These are phyloP conservation scores for Turritis glabra DNA, from an alignment of 345 rosid species.

Conservation along the genomic window DNA sequence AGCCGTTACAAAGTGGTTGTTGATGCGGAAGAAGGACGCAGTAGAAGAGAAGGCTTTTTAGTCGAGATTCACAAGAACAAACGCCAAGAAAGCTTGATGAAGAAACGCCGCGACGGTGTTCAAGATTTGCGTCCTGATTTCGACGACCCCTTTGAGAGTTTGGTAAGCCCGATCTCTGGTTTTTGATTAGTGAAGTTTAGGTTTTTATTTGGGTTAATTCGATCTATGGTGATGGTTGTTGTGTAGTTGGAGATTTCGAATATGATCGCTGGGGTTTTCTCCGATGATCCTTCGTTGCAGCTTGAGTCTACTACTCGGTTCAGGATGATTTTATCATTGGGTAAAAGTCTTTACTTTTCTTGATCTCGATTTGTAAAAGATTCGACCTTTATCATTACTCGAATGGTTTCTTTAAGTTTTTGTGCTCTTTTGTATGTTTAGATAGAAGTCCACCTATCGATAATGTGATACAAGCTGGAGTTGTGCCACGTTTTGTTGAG, in stretches of 20 bases:
- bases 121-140: background rate
- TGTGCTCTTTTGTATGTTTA: slow-evolving; percentile 1
- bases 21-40: slow-evolving; percentile 37
- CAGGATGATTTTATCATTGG: slow-evolving; percentile 49
- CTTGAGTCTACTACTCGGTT: slow-evolving; percentile 50
- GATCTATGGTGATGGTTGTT: background rate
- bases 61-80: slow-evolving; percentile 39
- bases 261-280: slow-evolving; percentile 49
- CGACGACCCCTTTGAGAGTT: background rate
- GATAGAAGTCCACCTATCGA: slow-evolving; percentile 60
- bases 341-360: slow-evolving; percentile 14
- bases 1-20: slow-evolving; percentile 33
- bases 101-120: slow-evolving; percentile 34
- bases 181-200: background rate
- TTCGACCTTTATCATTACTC: background rate
- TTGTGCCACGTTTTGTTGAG: slow-evolving; percentile 67
- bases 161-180: background rate
- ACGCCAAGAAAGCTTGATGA: slow-evolving; percentile 35
- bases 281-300: slow-evolving; percentile 45
- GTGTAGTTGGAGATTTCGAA: slow-evolving; percentile 49
- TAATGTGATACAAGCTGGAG: slow-evolving; percentile 56
- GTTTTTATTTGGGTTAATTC: too few species aligned
- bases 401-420: background rate
- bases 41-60: slow-evolving; percentile 35
- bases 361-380: background rate